phyloP scores from a whole-genome alignment of 176 grass and related monocot genomes.

The Microstegium vimineum region DNA sequence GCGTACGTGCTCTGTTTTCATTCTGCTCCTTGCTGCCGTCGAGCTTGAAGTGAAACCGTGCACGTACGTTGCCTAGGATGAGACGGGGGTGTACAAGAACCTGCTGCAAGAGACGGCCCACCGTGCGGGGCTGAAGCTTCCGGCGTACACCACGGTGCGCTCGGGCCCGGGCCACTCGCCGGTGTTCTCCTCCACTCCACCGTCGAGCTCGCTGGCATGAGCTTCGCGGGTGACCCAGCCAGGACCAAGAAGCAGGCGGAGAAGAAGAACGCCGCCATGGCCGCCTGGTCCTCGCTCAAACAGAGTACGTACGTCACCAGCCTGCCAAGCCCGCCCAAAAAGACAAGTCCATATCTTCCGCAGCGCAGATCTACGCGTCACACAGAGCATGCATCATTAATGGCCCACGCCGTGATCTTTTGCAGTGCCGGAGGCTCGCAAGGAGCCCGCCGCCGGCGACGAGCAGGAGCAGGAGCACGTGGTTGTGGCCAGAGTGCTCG shows the following conservation, averaged over 20 bases:
- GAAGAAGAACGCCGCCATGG: constrained; percentile 94
- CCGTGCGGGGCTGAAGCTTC: constrained; percentile 73
- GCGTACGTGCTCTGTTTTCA: not conserved
- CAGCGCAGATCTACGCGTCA: not conserved
- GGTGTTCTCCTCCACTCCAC: constrained; percentile 66
- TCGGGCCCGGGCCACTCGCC: constrained; percentile 77
- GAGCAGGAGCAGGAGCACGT: constrained; percentile 86
- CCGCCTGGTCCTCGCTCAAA: constrained; percentile 78
- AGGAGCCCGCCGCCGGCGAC: constrained; percentile 33
- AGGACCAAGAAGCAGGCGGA: constrained; percentile 97
- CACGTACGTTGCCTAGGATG: constrained; percentile 35
- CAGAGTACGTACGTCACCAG: constrained; percentile 38
- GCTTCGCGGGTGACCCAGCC: constrained; percentile 64
- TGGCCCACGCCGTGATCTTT: not conserved
- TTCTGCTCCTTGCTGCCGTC: not conserved
- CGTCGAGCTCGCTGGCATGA: constrained; percentile 72
- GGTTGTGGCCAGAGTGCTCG: constrained; percentile 54
- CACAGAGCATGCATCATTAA: too few relatives aligned
- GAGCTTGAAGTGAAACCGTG: not conserved
- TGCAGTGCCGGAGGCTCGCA: constrained; percentile 68
- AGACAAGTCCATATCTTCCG: not conserved
- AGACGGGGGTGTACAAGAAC: constrained; percentile 98
- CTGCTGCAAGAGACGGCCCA: constrained; percentile 89
- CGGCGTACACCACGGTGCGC: constrained; percentile 78
- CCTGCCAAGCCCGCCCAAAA: not conserved